A percentile compares a stretch with the other conserved stretches of the same genome.
Evolutionary conservation across 1,284 basidiomycete species (phyloP).

Genomic region (Amylostereum chailletii): DNA sequence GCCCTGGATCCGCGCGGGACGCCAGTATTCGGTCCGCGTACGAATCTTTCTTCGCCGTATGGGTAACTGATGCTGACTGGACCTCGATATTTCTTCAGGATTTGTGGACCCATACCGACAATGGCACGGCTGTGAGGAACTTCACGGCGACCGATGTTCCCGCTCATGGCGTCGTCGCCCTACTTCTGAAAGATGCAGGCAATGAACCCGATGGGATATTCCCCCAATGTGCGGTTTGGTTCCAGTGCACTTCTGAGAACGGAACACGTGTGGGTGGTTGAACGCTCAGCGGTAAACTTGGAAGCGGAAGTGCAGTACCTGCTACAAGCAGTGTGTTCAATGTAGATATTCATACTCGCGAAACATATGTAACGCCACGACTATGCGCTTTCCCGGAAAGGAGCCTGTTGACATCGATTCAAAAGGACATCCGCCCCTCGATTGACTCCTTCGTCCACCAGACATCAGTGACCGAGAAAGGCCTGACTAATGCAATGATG

Average conservation of each 20-base stretch:
- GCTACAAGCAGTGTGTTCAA: no score
- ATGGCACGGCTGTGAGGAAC: slow-evolving; percentile 56
- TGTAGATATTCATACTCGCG: no score
- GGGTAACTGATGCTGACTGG: neutral
- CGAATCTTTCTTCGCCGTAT: slow-evolving; percentile 12
- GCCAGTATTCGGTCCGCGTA: slow-evolving; percentile 53
- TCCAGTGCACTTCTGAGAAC: slow-evolving; percentile 16
- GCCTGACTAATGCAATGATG: no score
- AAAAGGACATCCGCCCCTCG: no score
- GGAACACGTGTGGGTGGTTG: slow-evolving; percentile 16
- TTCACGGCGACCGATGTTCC: slow-evolving; percentile 51
- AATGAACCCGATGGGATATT: slow-evolving; percentile 47
- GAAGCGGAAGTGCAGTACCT: no score
- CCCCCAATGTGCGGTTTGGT: slow-evolving; percentile 17
- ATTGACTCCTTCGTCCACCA: no score
- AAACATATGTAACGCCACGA: no score
- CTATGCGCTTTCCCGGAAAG: no score
- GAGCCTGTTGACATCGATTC: no score
- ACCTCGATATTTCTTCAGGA: slow-evolving; percentile 30
- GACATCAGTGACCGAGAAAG: no score
- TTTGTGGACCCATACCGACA: slow-evolving; percentile 60
- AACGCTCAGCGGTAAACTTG: no score
- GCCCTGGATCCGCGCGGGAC: slow-evolving; percentile 60
- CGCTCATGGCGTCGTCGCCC: slow-evolving; percentile 60
- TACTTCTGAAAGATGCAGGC: slow-evolving; percentile 56